phyloP scores from a whole-genome alignment of 148 eudicot species.

The Vaccinium myrtillus region DNA sequence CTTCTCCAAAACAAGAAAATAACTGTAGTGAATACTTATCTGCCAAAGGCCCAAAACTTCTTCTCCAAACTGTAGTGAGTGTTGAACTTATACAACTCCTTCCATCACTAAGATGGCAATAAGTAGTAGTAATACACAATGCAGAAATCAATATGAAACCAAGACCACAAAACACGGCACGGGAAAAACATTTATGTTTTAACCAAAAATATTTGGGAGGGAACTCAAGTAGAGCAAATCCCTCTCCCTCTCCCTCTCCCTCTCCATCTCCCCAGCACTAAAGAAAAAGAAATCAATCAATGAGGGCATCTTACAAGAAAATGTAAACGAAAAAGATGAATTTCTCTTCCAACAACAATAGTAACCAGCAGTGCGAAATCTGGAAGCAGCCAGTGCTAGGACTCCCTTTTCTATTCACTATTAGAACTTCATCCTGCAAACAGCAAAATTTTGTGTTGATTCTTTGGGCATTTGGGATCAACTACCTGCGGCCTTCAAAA shows the following conservation, averaged over 20 bases:
- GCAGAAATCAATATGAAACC: background rate
- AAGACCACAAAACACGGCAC: background rate
- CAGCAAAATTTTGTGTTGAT: background rate
- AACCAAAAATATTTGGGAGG: background rate
- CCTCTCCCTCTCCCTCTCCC: background rate
- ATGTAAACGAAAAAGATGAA: background rate
- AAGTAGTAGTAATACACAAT: background rate
- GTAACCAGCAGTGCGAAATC: background rate
- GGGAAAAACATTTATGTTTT: background rate
- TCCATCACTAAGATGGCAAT: background rate
- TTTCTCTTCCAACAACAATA: conserved; percentile 6
- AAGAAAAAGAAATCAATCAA: background rate
- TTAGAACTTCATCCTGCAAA: background rate
- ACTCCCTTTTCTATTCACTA: background rate
- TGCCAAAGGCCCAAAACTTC: background rate
- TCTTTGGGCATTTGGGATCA: conserved; percentile 13
- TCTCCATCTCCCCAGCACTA: background rate
- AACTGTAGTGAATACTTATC: background rate
- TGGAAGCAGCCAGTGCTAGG: background rate
- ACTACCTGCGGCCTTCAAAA: conserved; percentile 53
- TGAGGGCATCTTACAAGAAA: background rate
- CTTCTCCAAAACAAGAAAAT: background rate
- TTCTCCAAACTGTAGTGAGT: background rate
- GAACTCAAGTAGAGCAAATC: conserved; percentile 3
- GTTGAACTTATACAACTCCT: background rate